These are phyloP conservation scores for Tolypocladium ovalisporum DNA, from an alignment of 2,329 filamentous ascomycete species.

Conservation along the genomic window DNA sequence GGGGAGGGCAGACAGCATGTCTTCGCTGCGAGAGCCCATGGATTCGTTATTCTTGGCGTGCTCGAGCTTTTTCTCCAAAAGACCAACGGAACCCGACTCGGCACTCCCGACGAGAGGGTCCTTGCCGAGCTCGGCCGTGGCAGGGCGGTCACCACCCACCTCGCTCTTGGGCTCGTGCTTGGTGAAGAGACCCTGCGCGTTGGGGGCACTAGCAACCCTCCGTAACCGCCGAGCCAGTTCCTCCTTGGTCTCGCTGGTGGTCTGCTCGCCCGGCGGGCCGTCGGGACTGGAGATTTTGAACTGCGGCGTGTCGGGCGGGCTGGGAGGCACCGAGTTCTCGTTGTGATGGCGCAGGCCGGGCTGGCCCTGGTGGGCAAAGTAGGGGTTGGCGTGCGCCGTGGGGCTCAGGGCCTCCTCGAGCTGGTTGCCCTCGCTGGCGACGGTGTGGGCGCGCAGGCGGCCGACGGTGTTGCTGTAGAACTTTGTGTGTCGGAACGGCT, in stretches of 20 bases:
- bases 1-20: constrained; percentile 51
- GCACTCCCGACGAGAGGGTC: constrained; percentile 53
- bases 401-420: constrained; percentile 84
- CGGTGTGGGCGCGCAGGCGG: constrained; percentile 79
- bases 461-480: constrained; percentile 81
- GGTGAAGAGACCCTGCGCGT: constrained; percentile 83
- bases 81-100: constrained; percentile 29
- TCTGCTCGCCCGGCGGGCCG: constrained; percentile 52
- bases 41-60: constrained; percentile 19
- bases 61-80: constrained; percentile 20
- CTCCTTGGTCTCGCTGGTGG: constrained; percentile 75
- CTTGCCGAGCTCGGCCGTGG: constrained; percentile 78
- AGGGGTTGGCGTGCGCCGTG: constrained; percentile 89
- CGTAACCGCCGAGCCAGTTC: constrained; percentile 87
- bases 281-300: constrained; percentile 62
- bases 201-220: constrained; percentile 90
- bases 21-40: constrained; percentile 32
- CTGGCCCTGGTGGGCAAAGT: constrained; percentile 93
- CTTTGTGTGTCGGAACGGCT: constrained; percentile 71
- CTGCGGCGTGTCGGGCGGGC: constrained; percentile 80
- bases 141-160: constrained; percentile 55
- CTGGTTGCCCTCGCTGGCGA: constrained; percentile 84
- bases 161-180: constrained; percentile 25
- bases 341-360: constrained; percentile 91
- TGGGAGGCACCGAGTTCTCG: constrained; percentile 83